Base-by-base conservation (phyloP, 345 rosid genomes). In the Microthlaspi erraticum region DNA sequence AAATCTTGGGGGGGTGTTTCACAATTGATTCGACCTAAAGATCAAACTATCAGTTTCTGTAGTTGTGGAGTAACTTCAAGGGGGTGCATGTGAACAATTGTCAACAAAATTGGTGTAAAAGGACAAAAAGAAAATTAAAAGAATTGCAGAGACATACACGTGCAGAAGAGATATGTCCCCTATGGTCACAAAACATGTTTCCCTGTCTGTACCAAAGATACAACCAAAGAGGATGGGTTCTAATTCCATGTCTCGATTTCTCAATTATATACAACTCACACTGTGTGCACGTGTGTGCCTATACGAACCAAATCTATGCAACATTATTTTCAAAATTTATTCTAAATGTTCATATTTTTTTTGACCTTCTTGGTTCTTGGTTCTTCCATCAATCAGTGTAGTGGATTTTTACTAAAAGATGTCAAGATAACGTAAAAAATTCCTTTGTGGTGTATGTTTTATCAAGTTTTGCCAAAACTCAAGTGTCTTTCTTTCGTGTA, bases 171-270 rank as follows among this genome's bases (percentile, higher is more conserved):
- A 74, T 49, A 58, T 73, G 78, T 74, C 72, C 53, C 72, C 37
- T 39, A 51, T 74, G 73, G 78, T 66, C 67, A 74, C 78, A 60
- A 74, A 74, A 74, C 72, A 74, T 74, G 78, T 66, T 66, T 66
- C 72, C 48, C 16, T 74, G 72, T 66, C 72, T 74, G 72, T 34
- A 51, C 78, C 16, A n/a, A 50, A 58, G 67, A 58, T 74, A 66
- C 72, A 74, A 42, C 78, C 78, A 74, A 66, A 66, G 55, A 66
- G 19, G 61, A 74, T 66, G 78, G 78, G 72, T 66, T 74, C 72
- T 59, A 26, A 8, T 74, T 51, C 42, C 16, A 8, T 66, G 68
- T 74, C 55, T 59, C 19, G 13, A n/a, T 36, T 32, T 58, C 67
- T 58, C 77, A n/a, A 59, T 74, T 39, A 33, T 74, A 41, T 42